Conservation (phyloP, 208 protist genomes). For the Leishmania guyanensis region DNA sequence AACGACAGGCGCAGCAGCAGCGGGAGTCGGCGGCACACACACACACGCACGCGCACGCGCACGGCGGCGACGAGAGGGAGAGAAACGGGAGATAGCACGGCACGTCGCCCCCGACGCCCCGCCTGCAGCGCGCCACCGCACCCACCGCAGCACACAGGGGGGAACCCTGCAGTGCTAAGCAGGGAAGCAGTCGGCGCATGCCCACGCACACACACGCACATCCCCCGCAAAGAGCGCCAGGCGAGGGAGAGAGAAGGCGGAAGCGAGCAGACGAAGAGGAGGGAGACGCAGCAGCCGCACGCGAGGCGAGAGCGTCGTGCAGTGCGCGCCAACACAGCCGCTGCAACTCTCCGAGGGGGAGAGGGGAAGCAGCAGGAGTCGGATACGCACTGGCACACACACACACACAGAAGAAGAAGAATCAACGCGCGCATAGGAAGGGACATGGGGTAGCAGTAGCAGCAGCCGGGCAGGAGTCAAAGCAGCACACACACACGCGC, state of each 20-base stretch:
- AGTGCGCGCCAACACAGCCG: not conserved
- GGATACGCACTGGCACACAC: not conserved
- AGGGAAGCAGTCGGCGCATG: not conserved
- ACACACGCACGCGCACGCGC: slow-evolving; percentile 1
- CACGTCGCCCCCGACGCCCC: not conserved
- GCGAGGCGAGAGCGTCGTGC: not conserved
- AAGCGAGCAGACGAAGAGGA: not conserved
- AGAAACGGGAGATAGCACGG: not conserved
- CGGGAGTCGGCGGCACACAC: not conserved
- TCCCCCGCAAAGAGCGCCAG: not conserved
- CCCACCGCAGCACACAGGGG: not conserved
- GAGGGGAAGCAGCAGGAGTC: not conserved
- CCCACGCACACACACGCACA: not conserved
- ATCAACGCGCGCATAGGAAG: slow-evolving; percentile 7
- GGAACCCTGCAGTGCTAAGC: not conserved
- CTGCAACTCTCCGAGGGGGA: not conserved
- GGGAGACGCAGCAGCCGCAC: not conserved
- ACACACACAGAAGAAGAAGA: slow-evolving; percentile 3
- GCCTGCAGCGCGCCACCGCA: not conserved
- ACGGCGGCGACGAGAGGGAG: not conserved
- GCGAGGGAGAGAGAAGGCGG: not conserved
- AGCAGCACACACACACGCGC: not conserved
- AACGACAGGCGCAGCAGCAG: not conserved
- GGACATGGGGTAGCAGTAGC: not conserved
- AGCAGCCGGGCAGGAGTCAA: not conserved